Base-by-base conservation (phyloP, 331 rosid genomes). In the Quercus phellos region DNA sequence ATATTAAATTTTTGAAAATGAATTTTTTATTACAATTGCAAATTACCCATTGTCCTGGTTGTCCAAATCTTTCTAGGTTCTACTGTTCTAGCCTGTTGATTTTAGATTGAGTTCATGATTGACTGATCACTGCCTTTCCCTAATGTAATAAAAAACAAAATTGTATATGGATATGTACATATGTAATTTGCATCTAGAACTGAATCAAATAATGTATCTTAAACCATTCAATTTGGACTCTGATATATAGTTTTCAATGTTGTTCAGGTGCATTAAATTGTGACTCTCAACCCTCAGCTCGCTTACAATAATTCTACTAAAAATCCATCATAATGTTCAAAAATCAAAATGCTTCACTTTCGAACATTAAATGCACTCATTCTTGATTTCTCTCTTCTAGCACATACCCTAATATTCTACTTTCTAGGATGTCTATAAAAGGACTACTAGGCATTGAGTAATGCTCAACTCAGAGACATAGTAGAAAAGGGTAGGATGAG, bases 401-500 rank as follows among this genome's bases (percentile, higher is more conserved):
- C 64, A 72, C 67, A 61, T 30, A 68, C 79, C 55, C 74, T 68
- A 78, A 34, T 75, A 21, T 21, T 81, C 82, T 75, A 43, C 70
- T 69, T 32, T 56, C 32, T 4, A 0, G 14, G 21, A 72, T 22
- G 70, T 30, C 81, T 85, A 82, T 76, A 82, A 79, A 51, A 76
- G 55, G 58, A 61, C 66, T 29, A 34, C 55, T 42, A 70, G 24
- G 9, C 73, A 59, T 22, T 53, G 18, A 73, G 43, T 9, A n/a
- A 26, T 42, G 71, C 53, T 30, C 68, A 66, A 68, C 19, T 54
- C 67, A 74, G 8, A 58, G 7, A 58, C 18, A 29, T 16, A 18
- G 24, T 0, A 5, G 13, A 32, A 9, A 32, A 19, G 13, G 19
- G 24, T 7, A 75, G 51, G 50, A 74, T 66, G 84, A 76, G 83